Conservation (phyloP, 441 rosid genomes). For the Populus hybrid region DNA sequence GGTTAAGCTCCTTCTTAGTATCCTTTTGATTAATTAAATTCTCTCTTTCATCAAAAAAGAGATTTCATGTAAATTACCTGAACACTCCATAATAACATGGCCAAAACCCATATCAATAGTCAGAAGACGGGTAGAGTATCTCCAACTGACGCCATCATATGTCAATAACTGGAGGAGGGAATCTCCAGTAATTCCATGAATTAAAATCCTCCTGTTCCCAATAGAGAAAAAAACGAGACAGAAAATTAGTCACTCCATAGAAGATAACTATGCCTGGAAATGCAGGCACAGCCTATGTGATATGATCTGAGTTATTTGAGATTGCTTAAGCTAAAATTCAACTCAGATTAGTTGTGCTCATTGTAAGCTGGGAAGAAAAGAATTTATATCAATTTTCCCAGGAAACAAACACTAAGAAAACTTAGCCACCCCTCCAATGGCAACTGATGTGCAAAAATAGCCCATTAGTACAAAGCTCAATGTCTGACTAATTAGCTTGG, state of each 20-base stretch:
- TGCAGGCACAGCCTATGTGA: background rate
- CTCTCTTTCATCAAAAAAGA: background rate
- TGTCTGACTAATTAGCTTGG: background rate
- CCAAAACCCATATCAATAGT: constrained; percentile 7
- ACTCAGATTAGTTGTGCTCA: background rate
- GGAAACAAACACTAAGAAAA: too few species aligned
- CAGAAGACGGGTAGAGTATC: background rate
- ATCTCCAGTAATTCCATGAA: constrained; percentile 93
- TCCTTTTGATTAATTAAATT: background rate
- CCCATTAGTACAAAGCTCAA: background rate
- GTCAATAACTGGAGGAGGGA: constrained; percentile 59
- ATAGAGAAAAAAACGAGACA: constrained; percentile 4
- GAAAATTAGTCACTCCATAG: constrained; percentile 7
- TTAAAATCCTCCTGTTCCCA: constrained; percentile 83
- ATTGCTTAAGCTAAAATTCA: too few species aligned
- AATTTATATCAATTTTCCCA: too few species aligned
- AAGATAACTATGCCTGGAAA: background rate
- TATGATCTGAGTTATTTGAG: background rate
- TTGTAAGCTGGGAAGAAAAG: background rate
- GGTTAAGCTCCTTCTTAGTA: background rate
- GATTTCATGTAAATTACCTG: constrained; percentile 25
- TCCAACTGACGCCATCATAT: constrained; percentile 27
- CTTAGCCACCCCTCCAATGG: too few species aligned
- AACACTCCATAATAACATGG: constrained; percentile 16
- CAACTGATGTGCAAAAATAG: background rate